Base-by-base conservation (phyloP, 2,329 filamentous ascomycete genomes). In the Diaporthe destruens region DNA sequence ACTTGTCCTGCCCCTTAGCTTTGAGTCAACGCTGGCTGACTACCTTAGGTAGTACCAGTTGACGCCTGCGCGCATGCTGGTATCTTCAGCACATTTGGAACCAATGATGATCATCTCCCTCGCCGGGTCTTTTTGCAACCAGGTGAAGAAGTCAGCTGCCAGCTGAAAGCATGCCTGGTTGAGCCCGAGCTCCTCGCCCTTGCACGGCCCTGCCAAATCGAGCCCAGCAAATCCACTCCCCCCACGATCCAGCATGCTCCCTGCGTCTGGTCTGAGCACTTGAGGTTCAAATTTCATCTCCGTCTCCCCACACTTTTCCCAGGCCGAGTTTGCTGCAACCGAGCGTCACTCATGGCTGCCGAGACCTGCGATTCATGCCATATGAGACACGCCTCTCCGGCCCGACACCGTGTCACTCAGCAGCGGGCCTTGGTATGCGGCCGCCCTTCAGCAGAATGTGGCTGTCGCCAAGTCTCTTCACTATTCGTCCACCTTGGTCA, bases 321-420 rank as follows among this genome's bases (percentile, higher is more conserved):
- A 42, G 36, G 25, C 25, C 39, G 16, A 47, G 25, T 23, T n/a
- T 63, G 23, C 6, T 34, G 25, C 39, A 47, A 34, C 6, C 57
- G 18, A 44, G 39, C 23, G 42, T 44, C n/a, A n/a, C 7, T 49
- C 9, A 49, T 65, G 42, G 20, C 18, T 32, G 29, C 44, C 44
- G 44, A 51, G 44, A 51, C 61, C 34, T 18, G 20, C 44, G 23
- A 32, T 51, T 34, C 29, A 42, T 61, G 54, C 53, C 67, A 70
- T 55, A 55, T 59, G 67, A 59, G 55, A 61, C 67, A 61, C 16
- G 29, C 44, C 67, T 59, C 55, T 23, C 29, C 55, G 67, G 32
- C 14, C 55, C 55, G 55, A 39, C 32, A n/a, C 57, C 54, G 29
- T 69, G 55, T 49, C 55, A 59, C 67, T 39, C n/a, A 51, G 47